Evolutionary conservation across 176 grass and related monocot species (phyloP), one percentile per base, ranked within the genome.

Genomic region (Lolium multiflorum): DNA sequence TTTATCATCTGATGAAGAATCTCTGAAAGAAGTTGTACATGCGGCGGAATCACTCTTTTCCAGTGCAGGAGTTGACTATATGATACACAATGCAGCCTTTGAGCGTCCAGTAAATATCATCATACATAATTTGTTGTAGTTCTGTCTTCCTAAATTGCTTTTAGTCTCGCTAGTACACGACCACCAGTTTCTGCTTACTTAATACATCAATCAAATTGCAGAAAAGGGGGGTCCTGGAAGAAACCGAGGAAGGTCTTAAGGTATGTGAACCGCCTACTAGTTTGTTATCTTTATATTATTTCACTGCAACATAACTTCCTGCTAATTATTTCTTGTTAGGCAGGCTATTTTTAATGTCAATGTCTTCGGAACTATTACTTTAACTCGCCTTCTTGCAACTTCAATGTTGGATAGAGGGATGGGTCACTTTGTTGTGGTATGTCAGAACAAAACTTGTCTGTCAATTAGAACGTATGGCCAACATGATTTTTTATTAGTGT

Each of bases 341-440:
- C 44, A 98, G 97, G 84, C 78, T 83, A 94, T 90, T 21, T 88
- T 98, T 79, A 73, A 84, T 77, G 81, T 92, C 82, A 98, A 98
- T 92, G 94, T 98, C 51, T 16, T 85, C 22, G 97, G 94, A 61
- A 96, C 97, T 74, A 94, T 98, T 86, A 87, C 76, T 77, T 81
- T 98, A 38, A 98, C 97, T 59, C 92, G 85, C 26, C 92, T 98
- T 83, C 84, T 98, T 41, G 94, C 87, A 82, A 90, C 92, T 49
- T 96, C 77, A 59, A 98, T 98, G 97, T 44, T 98, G 65, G 90
- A 96, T 73, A 92, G 97, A 98, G 97, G 92, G 4, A 98, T 87
- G 84, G 97, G 94, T 18, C 94, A 98, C 88, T 98, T 98, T 92
- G 88, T 98, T 82, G 97, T 98, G 90, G 97, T 98, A 94, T 69